phyloP scores from a whole-genome alignment of 257 asterid species.

The Scutellaria baicalensis region DNA sequence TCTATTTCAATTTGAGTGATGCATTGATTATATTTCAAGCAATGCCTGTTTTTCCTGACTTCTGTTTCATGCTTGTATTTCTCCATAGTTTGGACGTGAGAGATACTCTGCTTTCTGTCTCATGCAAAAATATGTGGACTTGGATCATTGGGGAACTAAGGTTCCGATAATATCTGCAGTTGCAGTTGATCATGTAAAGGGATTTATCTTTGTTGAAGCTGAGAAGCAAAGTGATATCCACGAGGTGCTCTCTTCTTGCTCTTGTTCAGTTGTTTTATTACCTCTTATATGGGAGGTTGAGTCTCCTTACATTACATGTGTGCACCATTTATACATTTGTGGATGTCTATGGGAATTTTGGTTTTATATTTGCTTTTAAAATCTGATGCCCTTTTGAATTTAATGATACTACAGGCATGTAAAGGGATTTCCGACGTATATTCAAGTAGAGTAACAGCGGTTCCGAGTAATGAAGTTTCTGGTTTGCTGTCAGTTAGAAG shows the following conservation, averaged over 20 bases:
- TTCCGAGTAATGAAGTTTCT: conserved; percentile 53
- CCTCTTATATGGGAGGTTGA: background rate
- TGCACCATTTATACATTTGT: background rate
- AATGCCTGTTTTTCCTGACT: background rate
- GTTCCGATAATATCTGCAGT: conserved; percentile 74
- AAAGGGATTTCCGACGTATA: conserved; percentile 69
- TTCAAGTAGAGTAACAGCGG: conserved; percentile 50
- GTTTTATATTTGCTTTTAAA: background rate
- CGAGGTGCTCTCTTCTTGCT: conserved; percentile 53
- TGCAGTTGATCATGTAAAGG: conserved; percentile 83
- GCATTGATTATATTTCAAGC: background rate
- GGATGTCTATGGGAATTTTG: background rate
- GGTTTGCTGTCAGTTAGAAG: conserved; percentile 57
- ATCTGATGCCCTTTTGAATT: conserved; percentile 10
- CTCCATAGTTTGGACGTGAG: conserved; percentile 80
- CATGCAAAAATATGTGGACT: conserved; percentile 80
- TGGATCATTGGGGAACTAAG: conserved; percentile 61
- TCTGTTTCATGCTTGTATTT: conserved; percentile 14
- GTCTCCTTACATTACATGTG: conserved; percentile 2
- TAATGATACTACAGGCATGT: conserved; percentile 56
- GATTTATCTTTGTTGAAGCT: conserved; percentile 76
- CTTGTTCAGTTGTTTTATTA: background rate
- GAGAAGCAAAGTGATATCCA: conserved; percentile 65
- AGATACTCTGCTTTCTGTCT: conserved; percentile 87
- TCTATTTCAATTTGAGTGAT: background rate